Evolutionary conservation across 345 rosid species (phyloP).

Genomic region (Camelina laxa): DNA sequence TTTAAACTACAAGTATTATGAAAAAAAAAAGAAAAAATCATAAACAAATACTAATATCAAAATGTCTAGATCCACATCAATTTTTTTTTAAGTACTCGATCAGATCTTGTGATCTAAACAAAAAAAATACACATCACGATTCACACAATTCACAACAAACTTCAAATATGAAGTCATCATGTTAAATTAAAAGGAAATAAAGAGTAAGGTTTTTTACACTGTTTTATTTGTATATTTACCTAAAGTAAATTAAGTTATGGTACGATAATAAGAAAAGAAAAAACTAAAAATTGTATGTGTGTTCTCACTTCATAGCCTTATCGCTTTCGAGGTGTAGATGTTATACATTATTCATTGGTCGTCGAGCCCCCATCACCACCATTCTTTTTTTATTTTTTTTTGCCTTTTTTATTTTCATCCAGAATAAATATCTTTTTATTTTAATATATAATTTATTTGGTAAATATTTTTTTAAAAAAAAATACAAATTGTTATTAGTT

Average conservation of each 20-base stretch:
- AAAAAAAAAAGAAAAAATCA: background rate
- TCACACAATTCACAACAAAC: background rate
- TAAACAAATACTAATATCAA: background rate
- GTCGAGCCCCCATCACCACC: constrained; percentile 62
- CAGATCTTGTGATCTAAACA: background rate
- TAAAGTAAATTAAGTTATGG: background rate
- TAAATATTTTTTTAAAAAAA: background rate
- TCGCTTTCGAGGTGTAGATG: constrained; percentile 51
- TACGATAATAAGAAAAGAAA: background rate
- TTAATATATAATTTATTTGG: background rate
- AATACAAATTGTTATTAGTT: background rate
- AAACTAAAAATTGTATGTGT: background rate
- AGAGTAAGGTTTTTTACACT: too few species aligned
- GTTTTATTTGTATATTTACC: too few species aligned
- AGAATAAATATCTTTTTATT: constrained; percentile 4
- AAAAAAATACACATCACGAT: background rate
- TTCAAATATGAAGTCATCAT: background rate
- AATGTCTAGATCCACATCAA: background rate
- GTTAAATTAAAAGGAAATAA: too few species aligned
- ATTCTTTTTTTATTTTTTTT: background rate
- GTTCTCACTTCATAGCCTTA: constrained; percentile 33
- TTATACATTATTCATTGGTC: constrained; percentile 47
- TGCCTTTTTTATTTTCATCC: background rate
- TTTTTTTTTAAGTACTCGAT: background rate
- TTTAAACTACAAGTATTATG: background rate